Base-by-base conservation (phyloP, 192 early-diverging fungal species). In the Linnemannia schmuckeri region DNA sequence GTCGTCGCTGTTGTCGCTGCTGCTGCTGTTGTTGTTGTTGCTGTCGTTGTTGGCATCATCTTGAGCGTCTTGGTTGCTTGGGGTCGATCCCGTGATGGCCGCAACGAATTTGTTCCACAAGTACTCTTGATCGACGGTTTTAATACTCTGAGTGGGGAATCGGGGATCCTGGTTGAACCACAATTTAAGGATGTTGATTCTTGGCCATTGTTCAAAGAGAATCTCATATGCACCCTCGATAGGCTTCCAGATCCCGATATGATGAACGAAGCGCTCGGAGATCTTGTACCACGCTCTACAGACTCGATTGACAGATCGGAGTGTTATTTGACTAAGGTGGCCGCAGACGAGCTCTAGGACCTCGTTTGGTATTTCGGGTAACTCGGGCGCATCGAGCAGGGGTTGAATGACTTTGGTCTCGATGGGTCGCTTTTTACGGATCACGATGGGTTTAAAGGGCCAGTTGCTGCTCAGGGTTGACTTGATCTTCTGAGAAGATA, bases 221-320 rank as follows among this genome's bases (percentile, higher is more conserved):
- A 55, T 10, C 1, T 37, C 27, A 9, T 7, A 70, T 3, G 54
- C 44, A 2, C 27, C 49, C 1, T 70, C 77, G 24, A 79, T 4
- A 42, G 44, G 66, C 38, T 40, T 61, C 85, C 85, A 87, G 0
- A 87, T 61, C 0, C 75, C 85, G 2, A 69, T 24, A 3, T 79
- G 79, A 15, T 38, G 75, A 42, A 87, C 74, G 35, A 37, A 81
- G 3, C 42, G 74, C 33, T 77, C 61, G 54, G 79, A 77, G 30
- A 78, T 79, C 3, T 33, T 22, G 49, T 78, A 52, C 85, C 85
- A 87, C 2, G 46, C 22, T n/a, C 70, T 80, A 63, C 79, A 81
- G 4, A 87, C 85, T 4, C 81, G 79, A 63, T 72, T 81, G 17
- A 80, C 79, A 22, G 18, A 41, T 0, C 79, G 79, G 8, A 87